Base-by-base conservation (phyloP, 345 rosid species). In the Bruguiera sexangula region DNA sequence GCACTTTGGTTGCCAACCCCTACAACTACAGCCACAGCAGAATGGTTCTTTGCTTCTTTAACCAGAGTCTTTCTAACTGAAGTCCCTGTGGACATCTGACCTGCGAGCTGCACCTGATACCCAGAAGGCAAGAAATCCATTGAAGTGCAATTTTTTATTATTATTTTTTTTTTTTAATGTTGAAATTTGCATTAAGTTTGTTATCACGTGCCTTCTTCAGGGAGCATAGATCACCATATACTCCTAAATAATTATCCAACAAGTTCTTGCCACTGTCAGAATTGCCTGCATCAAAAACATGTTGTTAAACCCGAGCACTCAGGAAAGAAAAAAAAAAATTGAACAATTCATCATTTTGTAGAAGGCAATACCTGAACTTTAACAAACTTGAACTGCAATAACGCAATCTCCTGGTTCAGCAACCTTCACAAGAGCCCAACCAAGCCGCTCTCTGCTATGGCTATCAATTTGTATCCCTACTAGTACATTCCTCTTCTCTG, bases 361-460 rank as follows among this genome's bases (percentile, higher is more conserved):
- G 39, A 46, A n/a, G 6, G 30, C 69, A 20, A 61, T 70, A 87
- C 93, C 82, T 3, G 85, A 80, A 80, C 77, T 81, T 54, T 73
- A 74, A 73, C 88, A 84, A 79, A 87, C 93, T 81, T 92, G 96
- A 74, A 88, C 68, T 27, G 87, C 96, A 76, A 89, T 53, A 46
- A 91, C 93, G 73, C 76, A 79, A 74, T 94, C 99, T 73, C 96
- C 99, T 30, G 92, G 88, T 67, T 90, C 79, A 57, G 97, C 93
- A 71, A 88, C 85, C 75, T 92, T 91, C 66, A 84, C 93, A 68
- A 94, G 73, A 69, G 91, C 86, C 96, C 95, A 91, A 70, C 76
- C 81, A 70, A 95, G 81, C 39, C 92, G 79, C 79, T 89, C 92
- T 81, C 85, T 83, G 75, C 95, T 81, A 34, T 76, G 75, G 61